Evolutionary conservation across 2,329 filamentous ascomycete genomes (phyloP).

Genomic region (Aspergillus sp.): DNA sequence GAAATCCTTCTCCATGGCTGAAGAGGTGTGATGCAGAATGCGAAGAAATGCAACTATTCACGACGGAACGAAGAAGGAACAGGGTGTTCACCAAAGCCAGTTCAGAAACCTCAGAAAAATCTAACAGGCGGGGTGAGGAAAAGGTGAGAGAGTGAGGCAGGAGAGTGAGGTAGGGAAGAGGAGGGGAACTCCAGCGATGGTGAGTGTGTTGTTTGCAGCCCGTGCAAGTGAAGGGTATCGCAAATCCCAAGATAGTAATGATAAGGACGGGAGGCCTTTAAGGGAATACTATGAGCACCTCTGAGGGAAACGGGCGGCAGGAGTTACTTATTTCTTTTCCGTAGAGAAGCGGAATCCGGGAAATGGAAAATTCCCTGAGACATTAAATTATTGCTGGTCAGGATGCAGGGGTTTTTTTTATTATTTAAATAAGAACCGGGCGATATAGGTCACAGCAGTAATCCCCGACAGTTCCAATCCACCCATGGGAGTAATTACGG

Average conservation of each 20-base stretch:
- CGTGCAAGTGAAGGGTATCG: not conserved
- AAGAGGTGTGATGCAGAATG: not conserved
- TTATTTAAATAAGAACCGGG: constrained; percentile 2
- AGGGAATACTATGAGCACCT: not conserved
- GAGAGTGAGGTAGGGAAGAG: not conserved
- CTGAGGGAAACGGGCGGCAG: not conserved
- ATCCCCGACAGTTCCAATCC: not conserved
- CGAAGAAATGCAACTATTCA: not conserved
- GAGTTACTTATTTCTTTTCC: not conserved
- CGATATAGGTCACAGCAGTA: constrained; percentile 1
- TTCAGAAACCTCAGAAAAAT: too few species aligned
- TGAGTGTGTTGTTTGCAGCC: not conserved
- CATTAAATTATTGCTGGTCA: not conserved
- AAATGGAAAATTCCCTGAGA: not conserved
- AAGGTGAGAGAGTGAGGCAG: not conserved
- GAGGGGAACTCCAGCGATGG: not conserved
- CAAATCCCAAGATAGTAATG: not conserved
- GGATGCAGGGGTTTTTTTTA: not conserved
- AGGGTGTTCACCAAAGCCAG: not conserved
- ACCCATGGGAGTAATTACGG: not conserved
- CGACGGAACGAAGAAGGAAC: not conserved
- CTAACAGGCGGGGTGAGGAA: not conserved
- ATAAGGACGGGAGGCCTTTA: not conserved
- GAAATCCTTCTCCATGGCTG: constrained; percentile 37
- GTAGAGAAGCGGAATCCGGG: not conserved